Base-by-base conservation (phyloP, 2,329 filamentous ascomycete genomes). In the Colletotrichum melonis region DNA sequence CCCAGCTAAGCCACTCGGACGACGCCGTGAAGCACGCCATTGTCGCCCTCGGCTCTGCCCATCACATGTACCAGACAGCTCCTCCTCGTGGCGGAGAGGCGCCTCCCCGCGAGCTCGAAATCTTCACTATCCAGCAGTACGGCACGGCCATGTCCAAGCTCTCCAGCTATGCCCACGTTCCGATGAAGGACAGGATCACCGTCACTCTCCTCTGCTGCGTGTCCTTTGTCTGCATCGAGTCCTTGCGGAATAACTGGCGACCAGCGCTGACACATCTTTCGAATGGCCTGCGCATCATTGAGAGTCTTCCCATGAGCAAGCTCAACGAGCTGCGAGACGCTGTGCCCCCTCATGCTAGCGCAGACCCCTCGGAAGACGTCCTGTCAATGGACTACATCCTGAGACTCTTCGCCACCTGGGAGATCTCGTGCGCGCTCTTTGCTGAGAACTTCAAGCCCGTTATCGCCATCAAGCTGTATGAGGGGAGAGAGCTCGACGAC, bases 111-210 rank as follows among this genome's bases (percentile, higher is more conserved):
- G 76, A 80, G 32, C 76, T 81, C 4, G 82, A 84, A 60, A 75
- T 81, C 6, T 83, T 84, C 74, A 80, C 80, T 54, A 81, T 84
- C 69, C 79, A 82, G 67, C 81, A 84, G 65, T 84, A 85, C 74
- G 82, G 81, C 75, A 76, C 78, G 11, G 81, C 82, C 24, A 81
- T 85, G 64, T 79, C 79, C 60, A 77, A 79, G 52, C 62, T 73
- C 26, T 71, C 66, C 12, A 66, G 30, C 55, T 63, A 70, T n/a
- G 57, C 60, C 22, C 32, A 71, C 8, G 56, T 73, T 6, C 62
- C 71, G 24, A 78, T 83, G 19, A 77, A 78, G 42, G 66, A 75
- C 62, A 66, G 38, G 35, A 66, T 73, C 55, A 78, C 78, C 60
- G 76, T 78, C 49, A 78, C 78, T 22, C 78, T 82, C 6, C 75